Evolutionary conservation across 192 early-diverging fungal genomes (phyloP), one percentile per base, ranked within the genome.

Genomic region (Lobosporangium transversale): DNA sequence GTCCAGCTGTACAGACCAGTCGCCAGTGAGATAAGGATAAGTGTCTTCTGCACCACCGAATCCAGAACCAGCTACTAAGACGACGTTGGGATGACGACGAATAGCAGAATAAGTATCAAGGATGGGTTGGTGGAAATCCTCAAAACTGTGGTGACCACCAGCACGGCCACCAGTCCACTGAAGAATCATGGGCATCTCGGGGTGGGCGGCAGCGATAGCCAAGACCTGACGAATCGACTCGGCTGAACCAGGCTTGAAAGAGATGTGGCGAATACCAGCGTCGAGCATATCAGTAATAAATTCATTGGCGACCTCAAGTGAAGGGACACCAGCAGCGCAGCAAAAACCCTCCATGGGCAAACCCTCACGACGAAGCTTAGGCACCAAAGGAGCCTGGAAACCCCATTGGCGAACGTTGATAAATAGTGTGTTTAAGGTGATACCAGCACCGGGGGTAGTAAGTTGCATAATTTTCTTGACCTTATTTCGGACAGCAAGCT

Each of bases 151-250:
- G 80, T 98, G 97, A 18, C 97, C 97, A 69, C 95, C 97, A 35
- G 90, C 95, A 63, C 95, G 89, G 30, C 96, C 96, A 82, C 96
- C 95, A 20, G 96, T 98, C 96, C 96, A 98, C 80, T 98, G 94
- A 56, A 97, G 83, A 49, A 97, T 84, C 49, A 98, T 86, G 5
- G 94, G 92, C 85, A 95, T 94, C 32, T 88, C 88, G 4, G 90
- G 89, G 64, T 93, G 87, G 31, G 86, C 84, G 61, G 90, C 88
- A 47, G 95, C 95, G 79, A 98, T 94, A 18, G 88, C 74, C 62
- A 96, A 86, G 21, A 94, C 90, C 52, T 92, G 89, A 42, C 92
- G 85, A 66, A 97, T 96, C 24, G 93, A 89, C 32, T 89, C 89
- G 10, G 82, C 84, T 23, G 87, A 89, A 36, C 91, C 90, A 43